Base-by-base conservation (phyloP, 139 green algal species). In the Coelastrella sp. region DNA sequence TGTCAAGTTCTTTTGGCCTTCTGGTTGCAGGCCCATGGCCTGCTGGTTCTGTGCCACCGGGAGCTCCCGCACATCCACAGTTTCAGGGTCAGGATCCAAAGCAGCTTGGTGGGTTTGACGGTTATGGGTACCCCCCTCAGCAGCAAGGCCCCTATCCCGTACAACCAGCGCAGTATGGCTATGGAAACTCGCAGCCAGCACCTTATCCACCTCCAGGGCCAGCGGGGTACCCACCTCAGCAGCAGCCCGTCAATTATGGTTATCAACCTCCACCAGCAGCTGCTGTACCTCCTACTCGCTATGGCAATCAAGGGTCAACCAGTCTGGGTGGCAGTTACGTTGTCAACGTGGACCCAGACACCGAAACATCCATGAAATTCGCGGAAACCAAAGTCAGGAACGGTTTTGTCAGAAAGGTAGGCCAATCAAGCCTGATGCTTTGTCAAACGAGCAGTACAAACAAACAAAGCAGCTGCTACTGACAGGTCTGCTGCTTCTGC, bases 391-490 rank as follows among this genome's bases (percentile, higher is more conserved):
- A 34, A 25, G 86, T 95, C 23, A 84, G 92, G 25, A 83, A 86
- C 17, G 89, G 81, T 17, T 95, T 95, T 45, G 76, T 93, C 15
- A 75, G 92, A 37, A 95, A 95, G 73, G 91, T 93, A 53, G 19
- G 78, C n/a, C n/a, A n/a, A n/a, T n/a, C n/a, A n/a, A n/a, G n/a
- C n/a, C n/a, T n/a, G n/a, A n/a, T n/a, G n/a, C n/a, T n/a, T n/a
- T n/a, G n/a, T n/a, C n/a, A n/a, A n/a, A n/a, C n/a, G n/a, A n/a
- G n/a, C n/a, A n/a, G n/a, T n/a, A n/a, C n/a, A n/a, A n/a, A 41
- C 23, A n/a, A n/a, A 27, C 5, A 30, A 27, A 40, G 63, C n/a
- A 71, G 63, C n/a, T 43, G 7, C 63, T n/a, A 19, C 7, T 71
- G 63, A n/a, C 19, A 23, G 27, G 2, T 21, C 63, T 71, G 63